Evolutionary conservation across 768 basidiomycete species (phyloP), one percentile per base, ranked within the genome.

Genomic region (Crepidotus variabilis): DNA sequence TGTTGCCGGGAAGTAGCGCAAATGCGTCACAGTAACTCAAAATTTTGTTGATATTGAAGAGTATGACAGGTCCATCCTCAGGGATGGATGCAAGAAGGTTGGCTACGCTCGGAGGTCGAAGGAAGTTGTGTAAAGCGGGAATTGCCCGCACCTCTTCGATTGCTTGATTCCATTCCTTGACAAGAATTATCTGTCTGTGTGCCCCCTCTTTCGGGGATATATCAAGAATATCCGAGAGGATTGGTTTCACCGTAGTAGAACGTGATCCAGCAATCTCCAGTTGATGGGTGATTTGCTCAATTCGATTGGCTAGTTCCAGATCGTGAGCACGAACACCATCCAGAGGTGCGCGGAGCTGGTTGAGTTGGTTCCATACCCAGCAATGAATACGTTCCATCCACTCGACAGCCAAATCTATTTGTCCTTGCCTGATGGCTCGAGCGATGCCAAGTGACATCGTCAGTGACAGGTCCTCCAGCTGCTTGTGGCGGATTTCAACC

Each of bases 331-430:
- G 46, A 16, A 70, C 60, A 39, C 59, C 55, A 47, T 71, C 67
- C 3, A 68, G 36, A 6, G 69, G 62, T 9, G 65, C 61, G 3
- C 64, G 63, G 11, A 68, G 65, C 23, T 65, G 57, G 21, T 61
- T 51, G 6, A 67, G 33, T 47, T 70, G 65, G 21, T 57, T 61
- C 69, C 69, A 70, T 6, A 67, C 61, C 10, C 67, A 53, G 10
- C 61, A 63, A 2, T 65, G 65, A 2, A 68, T 65, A 46, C 69
- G 63, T 47, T 71, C 69, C 47, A 69, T 48, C 61, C 68, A 65
- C 56, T 68, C 65, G 10, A 69, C 23, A 6, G 67, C 67, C 32
- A 36, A 51, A 36, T 60, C 48, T 20, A 21, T 22, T 21, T 60
- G 51, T 20, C 43, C 49, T 5, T n/a, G n/a, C 35, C n/a, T 36